Percentiles rank a stretch among this genome's conserved stretches.
Conservation (phyloP, 2,329 filamentous ascomycete genomes). For the Neofusicoccum cordaticola region DNA sequence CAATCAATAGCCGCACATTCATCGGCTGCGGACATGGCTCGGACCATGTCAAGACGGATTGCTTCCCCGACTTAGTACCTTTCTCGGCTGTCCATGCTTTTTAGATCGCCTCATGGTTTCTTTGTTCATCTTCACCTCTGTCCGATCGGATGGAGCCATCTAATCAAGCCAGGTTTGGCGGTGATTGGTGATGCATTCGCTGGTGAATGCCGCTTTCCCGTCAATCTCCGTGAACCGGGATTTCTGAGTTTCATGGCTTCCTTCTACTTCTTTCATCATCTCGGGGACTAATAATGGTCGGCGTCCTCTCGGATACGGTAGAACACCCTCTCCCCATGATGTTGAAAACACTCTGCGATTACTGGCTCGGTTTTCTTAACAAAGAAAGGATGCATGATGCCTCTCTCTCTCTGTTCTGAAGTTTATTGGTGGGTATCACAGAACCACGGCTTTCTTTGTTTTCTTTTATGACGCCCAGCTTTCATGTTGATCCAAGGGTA, state of each 20-base stretch:
- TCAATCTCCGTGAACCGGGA: too few relatives aligned
- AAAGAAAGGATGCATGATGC: background rate
- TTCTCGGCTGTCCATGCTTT: background rate
- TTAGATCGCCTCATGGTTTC: background rate
- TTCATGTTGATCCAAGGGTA: background rate
- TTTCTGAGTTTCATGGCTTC: background rate
- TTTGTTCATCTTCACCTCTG: background rate
- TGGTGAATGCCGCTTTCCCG: background rate
- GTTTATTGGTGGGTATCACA: background rate
- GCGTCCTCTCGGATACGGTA: background rate
- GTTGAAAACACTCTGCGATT: background rate
- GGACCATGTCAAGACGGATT: background rate
- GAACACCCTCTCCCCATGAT: background rate
- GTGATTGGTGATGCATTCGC: background rate
- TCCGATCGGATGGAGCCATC: background rate
- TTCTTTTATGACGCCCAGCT: background rate
- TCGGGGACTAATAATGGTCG: background rate
- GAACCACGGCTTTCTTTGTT: background rate
- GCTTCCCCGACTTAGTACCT: background rate
- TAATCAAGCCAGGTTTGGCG: background rate
- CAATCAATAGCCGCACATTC: constrained; percentile 5
- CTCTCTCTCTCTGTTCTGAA: background rate
- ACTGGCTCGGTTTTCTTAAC: background rate
- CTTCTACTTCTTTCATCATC: background rate
- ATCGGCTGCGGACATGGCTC: background rate